Conservation (phyloP, 129 eudicot species). For the Chrysanthemum lavandulifolium region DNA sequence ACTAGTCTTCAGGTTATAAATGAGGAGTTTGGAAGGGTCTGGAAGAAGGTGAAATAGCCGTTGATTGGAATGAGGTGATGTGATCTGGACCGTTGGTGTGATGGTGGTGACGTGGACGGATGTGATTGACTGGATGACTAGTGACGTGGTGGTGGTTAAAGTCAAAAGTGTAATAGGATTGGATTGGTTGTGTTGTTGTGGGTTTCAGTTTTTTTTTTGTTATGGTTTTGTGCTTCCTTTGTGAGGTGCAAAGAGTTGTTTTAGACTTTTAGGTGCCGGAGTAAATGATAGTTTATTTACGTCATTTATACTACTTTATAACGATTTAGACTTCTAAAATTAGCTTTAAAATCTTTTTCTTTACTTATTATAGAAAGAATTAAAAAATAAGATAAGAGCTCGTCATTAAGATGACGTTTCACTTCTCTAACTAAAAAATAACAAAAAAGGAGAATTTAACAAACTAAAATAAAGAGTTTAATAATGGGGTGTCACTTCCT, state of each 20-base stretch:
- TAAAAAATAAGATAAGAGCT: no score
- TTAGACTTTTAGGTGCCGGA: neutral
- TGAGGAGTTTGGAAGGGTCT: conserved; percentile 42
- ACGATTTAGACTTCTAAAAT: no score
- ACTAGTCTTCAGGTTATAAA: conserved; percentile 9
- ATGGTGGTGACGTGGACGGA: conserved; percentile 37
- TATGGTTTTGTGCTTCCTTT: neutral
- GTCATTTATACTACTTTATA: no score
- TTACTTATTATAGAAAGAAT: no score
- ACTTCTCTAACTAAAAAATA: no score
- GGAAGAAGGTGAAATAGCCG: conserved; percentile 40
- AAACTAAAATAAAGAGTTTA: no score
- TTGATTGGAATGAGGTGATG: conserved; percentile 6
- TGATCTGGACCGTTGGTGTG: conserved; percentile 32
- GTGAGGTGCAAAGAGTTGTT: neutral
- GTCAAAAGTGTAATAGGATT: neutral
- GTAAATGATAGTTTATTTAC: conserved; percentile 3
- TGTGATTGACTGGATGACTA: conserved; percentile 25
- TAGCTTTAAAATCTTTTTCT: no score
- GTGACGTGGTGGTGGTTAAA: conserved; percentile 31
- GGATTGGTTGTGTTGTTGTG: neutral
- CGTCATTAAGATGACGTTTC: no score
- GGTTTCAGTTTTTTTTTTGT: neutral
- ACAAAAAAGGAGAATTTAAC: no score
- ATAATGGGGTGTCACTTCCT: no score